Base-by-base conservation (phyloP, 2,329 filamentous ascomycete species). In the Coleophoma eucalyptorum region DNA sequence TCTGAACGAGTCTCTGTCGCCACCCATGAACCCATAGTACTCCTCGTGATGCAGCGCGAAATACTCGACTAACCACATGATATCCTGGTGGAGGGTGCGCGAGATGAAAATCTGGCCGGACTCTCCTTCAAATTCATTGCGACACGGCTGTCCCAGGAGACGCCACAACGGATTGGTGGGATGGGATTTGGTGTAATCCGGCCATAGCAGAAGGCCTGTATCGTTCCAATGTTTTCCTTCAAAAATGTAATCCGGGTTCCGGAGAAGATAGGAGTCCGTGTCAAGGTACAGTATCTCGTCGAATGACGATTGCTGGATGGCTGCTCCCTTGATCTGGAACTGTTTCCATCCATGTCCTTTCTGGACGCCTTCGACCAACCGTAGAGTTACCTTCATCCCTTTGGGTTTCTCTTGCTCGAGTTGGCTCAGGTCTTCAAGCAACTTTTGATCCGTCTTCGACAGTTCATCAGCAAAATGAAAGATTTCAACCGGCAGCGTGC, bases 21-120 rank as follows among this genome's bases (percentile, higher is more conserved):
- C 56, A 16, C 52, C 55, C 56, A 58, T 52, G 19, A 58, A 58
- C 6, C 50, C 52, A 42, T 58, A 57, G 20, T 49, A 58, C 11
- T 50, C 43, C n/a, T 51, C 42, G 45, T 58, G 51, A 8, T 54
- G 31, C 6, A 55, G 1, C 6, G 52, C 55, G 35, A 58, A 58
- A 50, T 52, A 58, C 41, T 55, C 56, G 10, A 54, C 54, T 5
- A 58, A n/a, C 56, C 55, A 57, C 16, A 58, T 35, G 4, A 57
- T 12, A 47, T 56, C 54, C 46, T 56, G 55, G 21, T 58, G 55
- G 4, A 35, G 43, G 7, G 46, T 43, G 11, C 54, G 50, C 32
- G 51, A 54, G 49, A 58, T 55, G 15, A 56, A 21, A 13, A 58
- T 50, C 38, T 58, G 55, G 5, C 55, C 55, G 13, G 51, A 54